phyloP scores from a whole-genome alignment of 192 early-diverging fungal species.

The Backusella australiensis region DNA sequence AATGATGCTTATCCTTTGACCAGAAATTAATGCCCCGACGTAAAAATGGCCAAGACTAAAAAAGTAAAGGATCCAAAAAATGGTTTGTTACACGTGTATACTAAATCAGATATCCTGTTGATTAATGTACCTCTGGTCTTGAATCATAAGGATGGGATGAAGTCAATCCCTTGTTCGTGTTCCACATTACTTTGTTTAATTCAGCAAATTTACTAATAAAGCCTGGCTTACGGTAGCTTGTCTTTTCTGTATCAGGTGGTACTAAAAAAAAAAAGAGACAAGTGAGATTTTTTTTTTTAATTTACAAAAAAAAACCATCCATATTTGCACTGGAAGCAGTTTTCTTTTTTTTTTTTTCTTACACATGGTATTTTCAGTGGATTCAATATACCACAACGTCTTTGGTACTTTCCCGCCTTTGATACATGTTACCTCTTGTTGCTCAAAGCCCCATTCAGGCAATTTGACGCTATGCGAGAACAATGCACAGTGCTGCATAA shows the following conservation, averaged over 20 bases:
- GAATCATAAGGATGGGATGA: constrained; percentile 95
- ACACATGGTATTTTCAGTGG: constrained; percentile 49
- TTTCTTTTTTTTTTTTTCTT: constrained; percentile 6
- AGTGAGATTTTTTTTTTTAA: too few relatives aligned
- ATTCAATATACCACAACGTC: constrained; percentile 82
- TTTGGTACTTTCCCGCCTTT: constrained; percentile 67
- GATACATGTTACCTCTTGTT: constrained; percentile 95
- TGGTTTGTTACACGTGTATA: background rate
- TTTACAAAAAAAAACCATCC: background rate
- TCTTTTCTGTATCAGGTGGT: constrained; percentile 57
- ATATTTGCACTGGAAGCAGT: background rate
- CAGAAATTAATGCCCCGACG: constrained; percentile 91
- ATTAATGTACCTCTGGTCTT: constrained; percentile 55
- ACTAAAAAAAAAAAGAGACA: constrained; percentile 36
- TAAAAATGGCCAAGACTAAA: constrained; percentile 80
- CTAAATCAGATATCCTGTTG: background rate
- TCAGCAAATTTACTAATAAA: constrained; percentile 91
- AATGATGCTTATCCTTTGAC: constrained; percentile 70
- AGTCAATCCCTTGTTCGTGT: constrained; percentile 85
- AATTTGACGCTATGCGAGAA: constrained; percentile 80
- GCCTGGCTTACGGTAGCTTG: constrained; percentile 64
- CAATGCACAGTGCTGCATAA: constrained; percentile 74
- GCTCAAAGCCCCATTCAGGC: constrained; percentile 92
- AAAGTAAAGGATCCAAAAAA: background rate
- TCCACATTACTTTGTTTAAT: constrained; percentile 89